Conservation (phyloP, 148 eudicot genomes). For the Rhododendron griersonianum region DNA sequence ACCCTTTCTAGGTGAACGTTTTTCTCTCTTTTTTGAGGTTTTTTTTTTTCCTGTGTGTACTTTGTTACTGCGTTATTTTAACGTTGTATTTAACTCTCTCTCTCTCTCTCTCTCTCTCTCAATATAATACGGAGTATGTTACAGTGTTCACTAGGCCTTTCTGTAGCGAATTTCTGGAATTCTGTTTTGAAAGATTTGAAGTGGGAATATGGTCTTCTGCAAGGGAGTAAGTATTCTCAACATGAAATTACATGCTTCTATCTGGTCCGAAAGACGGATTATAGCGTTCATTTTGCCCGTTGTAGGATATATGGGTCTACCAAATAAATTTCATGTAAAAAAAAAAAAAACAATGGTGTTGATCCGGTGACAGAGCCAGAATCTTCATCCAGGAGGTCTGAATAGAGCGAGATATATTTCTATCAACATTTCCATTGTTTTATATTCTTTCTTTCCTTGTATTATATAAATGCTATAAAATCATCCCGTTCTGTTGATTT, state of each 20-base stretch:
- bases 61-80: neutral
- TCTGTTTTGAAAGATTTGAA: constrained; percentile 50
- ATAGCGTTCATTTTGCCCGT: too few relatives aligned
- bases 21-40: neutral
- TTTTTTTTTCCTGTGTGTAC: too few relatives aligned
- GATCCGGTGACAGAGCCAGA: neutral
- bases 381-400: neutral
- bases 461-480: too few relatives aligned
- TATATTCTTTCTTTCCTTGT: neutral
- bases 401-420: neutral
- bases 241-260: neutral
- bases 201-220: constrained; percentile 63
- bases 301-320: too few relatives aligned
- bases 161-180: constrained; percentile 38
- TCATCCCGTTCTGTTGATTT: too few relatives aligned
- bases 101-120: neutral
- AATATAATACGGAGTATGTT: neutral
- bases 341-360: neutral
- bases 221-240: constrained; percentile 29
- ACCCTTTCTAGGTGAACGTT: neutral
- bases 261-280: neutral
- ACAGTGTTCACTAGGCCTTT: constrained; percentile 52
- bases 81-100: neutral
- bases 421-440: neutral
- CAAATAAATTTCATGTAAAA: too few relatives aligned